Evolutionary conservation across 495 filamentous ascomycete genomes (phyloP), one percentile per base, ranked within the genome.

Genomic region (Glonium stellatum): DNA sequence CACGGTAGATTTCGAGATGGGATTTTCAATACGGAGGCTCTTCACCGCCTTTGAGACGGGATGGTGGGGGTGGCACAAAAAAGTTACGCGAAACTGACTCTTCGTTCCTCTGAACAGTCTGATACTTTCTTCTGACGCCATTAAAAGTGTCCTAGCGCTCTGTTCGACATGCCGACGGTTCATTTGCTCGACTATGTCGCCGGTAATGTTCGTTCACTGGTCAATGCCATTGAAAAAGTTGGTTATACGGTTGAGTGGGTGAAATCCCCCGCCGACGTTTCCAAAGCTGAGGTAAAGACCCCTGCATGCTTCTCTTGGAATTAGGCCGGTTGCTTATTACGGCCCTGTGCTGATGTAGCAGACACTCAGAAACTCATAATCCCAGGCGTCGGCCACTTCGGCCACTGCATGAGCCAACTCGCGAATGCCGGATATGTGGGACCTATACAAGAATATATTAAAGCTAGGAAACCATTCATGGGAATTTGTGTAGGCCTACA

Each of bases 401-500:
- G 95, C 53, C 90, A 97, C 77, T 98, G 93, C 70, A 82, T 97
- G 60, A 82, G 83, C 27, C 88, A 93, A 67, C 82, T 97, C 54
- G 77, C 85, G 10, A 77, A 80, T 19, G 87, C 89, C 31, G 90
- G 88, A 55, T 97, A 89, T 72, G 72, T 90, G 49, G 84, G 86
- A 56, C 87, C 91, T 4, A 84, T 97, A 39, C 83, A 79, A 63
- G 75, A 82, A 57, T 89, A 95, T 74, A 89, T 97, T 64, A 78
- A 84, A 39, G 81, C 87, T 11, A 91, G 90, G 8, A 97, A 96
- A 70, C 92, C 90, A 2, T 98, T 98, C 70, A 92, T 98, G 87
- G 93, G 89, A 4, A 96, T 98, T 55, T 98, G 93, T 69, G 93
- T 98, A 57, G 93, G 93, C 0, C 72, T 97, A 6, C 93, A 98